A percentile compares a stretch with the other conserved stretches of the same genome.
phyloP scores from a whole-genome alignment of 2,329 filamentous ascomycete genomes.

The Arachnomyces sp. region DNA sequence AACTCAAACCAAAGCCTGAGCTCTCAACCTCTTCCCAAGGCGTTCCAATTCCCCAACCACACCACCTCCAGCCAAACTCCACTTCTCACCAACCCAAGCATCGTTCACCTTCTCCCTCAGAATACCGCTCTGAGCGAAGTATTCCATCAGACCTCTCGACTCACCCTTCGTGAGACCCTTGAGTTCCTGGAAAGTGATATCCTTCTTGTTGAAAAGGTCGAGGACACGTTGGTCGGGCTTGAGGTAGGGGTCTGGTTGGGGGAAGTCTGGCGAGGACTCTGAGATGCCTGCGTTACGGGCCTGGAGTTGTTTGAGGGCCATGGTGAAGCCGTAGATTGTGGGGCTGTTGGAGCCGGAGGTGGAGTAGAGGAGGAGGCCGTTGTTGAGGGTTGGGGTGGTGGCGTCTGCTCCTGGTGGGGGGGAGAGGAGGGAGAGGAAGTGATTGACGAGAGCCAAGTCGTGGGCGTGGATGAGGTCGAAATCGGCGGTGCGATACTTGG shows the following conservation, averaged over 20 bases:
- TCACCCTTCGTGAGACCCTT: conserved; percentile 65
- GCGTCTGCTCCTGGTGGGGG: conserved; percentile 21
- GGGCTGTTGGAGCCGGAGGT: conserved; percentile 65
- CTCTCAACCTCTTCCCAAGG: conserved; percentile 42
- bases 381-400: conserved; percentile 48
- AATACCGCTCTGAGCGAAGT: conserved; percentile 82
- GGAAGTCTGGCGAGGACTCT: conserved; percentile 33
- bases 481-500: conserved; percentile 63
- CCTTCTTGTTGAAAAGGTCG: conserved; percentile 29
- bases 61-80: conserved; percentile 72
- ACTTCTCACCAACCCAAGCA: conserved; percentile 66
- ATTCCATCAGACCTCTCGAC: conserved; percentile 75
- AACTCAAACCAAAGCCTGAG: conserved; percentile 8
- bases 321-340: conserved; percentile 56
- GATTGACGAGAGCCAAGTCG: conserved; percentile 66
- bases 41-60: conserved; percentile 80
- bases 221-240: conserved; percentile 46
- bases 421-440: conserved; percentile 63
- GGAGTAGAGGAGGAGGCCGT: conserved; percentile 68
- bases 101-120: conserved; percentile 63
- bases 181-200: conserved; percentile 47
- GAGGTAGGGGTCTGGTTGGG: conserved; percentile 45
- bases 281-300: conserved; percentile 34
- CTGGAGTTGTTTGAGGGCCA: conserved; percentile 50
- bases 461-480: conserved; percentile 75